phyloP scores from a whole-genome alignment of 164 flowering plant species.

The Akebia trifoliata region DNA sequence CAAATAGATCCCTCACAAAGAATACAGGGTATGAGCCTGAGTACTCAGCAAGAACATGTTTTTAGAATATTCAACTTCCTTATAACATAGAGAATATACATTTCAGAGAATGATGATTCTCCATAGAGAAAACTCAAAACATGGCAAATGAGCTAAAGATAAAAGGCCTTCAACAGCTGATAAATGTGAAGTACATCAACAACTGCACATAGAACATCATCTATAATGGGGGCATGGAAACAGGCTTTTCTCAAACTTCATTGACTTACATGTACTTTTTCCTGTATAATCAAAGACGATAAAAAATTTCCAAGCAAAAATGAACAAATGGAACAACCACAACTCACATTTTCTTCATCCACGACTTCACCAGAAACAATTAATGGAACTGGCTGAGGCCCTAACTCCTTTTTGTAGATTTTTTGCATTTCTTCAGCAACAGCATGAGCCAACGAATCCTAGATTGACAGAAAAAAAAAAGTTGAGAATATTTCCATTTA shows the following conservation, averaged over 20 bases:
- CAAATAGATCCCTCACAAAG: too few relatives aligned
- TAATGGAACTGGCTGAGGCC: conserved; percentile 83
- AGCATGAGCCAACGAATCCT: conserved; percentile 91
- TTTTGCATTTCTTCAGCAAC: conserved; percentile 98
- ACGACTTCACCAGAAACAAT: conserved; percentile 58
- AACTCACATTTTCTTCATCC: conserved; percentile 80
- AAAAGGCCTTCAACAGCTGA: not conserved
- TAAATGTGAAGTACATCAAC: not conserved
- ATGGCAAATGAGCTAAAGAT: not conserved
- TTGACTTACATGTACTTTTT: too few relatives aligned
- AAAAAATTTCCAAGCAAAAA: conserved; percentile 6
- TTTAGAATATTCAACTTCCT: too few relatives aligned
- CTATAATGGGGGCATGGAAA: too few relatives aligned
- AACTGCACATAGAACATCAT: too few relatives aligned
- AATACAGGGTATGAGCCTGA: too few relatives aligned
- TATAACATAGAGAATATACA: too few relatives aligned
- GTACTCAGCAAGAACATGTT: too few relatives aligned
- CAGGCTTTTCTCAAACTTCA: too few relatives aligned
- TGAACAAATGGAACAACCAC: conserved; percentile 11
- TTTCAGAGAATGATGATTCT: too few relatives aligned
- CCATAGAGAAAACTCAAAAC: too few relatives aligned
- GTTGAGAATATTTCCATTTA: not conserved
- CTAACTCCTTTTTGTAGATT: conserved; percentile 64
- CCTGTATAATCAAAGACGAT: not conserved
- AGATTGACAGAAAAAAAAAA: conserved; percentile 1